Percentiles rank a stretch among this genome's conserved stretches.
phyloP scores from a whole-genome alignment of 495 filamentous ascomycete species.

The Chaetomium cochliodes region DNA sequence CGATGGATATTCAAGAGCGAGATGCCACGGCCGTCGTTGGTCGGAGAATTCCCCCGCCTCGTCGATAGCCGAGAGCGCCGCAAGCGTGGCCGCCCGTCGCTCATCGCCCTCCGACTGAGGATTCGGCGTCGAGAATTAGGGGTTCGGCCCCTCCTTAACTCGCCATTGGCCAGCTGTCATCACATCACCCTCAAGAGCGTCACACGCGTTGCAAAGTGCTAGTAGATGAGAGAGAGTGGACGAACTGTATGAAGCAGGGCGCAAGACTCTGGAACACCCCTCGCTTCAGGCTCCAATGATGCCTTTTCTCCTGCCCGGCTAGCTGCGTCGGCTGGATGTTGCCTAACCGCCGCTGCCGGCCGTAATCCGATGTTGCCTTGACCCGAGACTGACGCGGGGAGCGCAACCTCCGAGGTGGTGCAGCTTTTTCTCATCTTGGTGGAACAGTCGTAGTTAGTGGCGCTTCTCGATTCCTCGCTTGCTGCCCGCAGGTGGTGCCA shows the following conservation, averaged over 20 bases:
- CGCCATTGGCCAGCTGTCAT: slow-evolving; percentile 1
- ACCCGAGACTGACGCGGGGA: slow-evolving; percentile 3
- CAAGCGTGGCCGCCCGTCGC: background rate
- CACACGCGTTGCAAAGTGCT: background rate
- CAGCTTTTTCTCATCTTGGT: background rate
- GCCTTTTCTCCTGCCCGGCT: background rate
- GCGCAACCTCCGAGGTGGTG: slow-evolving; percentile 4
- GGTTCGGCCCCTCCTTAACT: background rate
- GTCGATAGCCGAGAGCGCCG: background rate
- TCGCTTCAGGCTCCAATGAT: background rate
- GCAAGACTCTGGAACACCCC: background rate
- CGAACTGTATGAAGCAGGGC: background rate
- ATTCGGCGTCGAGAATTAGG: background rate
- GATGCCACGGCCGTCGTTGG: background rate
- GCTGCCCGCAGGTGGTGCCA: background rate
- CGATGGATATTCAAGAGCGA: background rate
- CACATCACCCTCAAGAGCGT: background rate
- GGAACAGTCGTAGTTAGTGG: background rate
- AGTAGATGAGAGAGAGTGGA: background rate
- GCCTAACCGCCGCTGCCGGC: slow-evolving; percentile 13
- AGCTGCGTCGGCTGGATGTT: background rate
- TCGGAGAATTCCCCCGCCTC: background rate
- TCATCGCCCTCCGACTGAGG: background rate
- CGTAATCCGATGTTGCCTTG: slow-evolving; percentile 6
- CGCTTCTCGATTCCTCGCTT: background rate